Evolutionary conservation across 2,329 filamentous ascomycete genomes (phyloP), one percentile per base, ranked within the genome.

Genomic region (Cercospora brassicicola): DNA sequence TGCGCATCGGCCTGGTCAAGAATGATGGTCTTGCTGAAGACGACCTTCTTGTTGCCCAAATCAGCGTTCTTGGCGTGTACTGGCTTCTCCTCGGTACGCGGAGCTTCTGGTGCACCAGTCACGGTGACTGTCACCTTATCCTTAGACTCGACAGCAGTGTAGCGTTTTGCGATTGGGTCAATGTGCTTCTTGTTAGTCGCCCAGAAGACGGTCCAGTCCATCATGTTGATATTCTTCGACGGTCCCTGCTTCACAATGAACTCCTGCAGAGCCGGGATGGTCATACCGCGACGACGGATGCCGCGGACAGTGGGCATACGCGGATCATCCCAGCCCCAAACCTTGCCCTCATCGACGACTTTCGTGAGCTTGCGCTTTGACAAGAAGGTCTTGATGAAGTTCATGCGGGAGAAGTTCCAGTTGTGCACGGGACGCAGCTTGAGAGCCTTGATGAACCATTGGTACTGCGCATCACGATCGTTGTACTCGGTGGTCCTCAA

Each of bases 21-120:
- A 69, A 95, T 83, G 72, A 97, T 84, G 70, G 89, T 86, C 66
- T 87, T 86, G 77, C 91, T 91, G 79, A 90, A 96, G 28, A 88
- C 85, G 4, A 97, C 92, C 82, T 92, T 91, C 86, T 97, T 97
- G 74, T 84, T 89, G 68, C 94, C 94, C 6, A 97, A 84, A 1
- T 89, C 87, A 55, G 90, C 85, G 83, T 97, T 96, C 87, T 98
- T 98, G 76, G 88, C 89, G 81, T 97, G 94, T 81, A 93, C 91
- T 51, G 92, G 91, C 80, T 91, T 94, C 71, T 96, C 88, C 77
- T 93, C 89, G 20, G 85, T 87, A 76, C 87, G 86, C 39, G 82
- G 74, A 39, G 78, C 79, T 42, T 76, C 75, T 8, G 74, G 75
- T 31, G 74, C 76, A 30, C 75, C 75, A 31, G 70, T 59, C 8